These are phyloP conservation scores for Holtermanniella nyarrowii DNA, from an alignment of 768 basidiomycete genomes.

Conservation along the genomic window DNA sequence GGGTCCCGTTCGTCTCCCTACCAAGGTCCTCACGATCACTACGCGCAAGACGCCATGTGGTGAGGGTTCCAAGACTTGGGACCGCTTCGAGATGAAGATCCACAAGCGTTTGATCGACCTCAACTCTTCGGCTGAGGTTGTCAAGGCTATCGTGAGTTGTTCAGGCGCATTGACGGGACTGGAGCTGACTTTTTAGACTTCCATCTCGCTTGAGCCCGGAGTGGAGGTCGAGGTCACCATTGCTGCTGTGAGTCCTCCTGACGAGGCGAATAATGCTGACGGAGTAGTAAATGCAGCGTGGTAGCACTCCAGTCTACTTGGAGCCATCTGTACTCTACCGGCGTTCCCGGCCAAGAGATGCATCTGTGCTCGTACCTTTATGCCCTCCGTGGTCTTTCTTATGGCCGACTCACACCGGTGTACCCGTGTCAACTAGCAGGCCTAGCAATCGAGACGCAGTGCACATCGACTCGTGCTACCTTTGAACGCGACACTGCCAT, in stretches of 20 bases:
- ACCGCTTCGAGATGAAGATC: constrained; percentile 96
- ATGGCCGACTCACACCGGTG: neutral
- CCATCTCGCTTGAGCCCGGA: constrained; percentile 96
- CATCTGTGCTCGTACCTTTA: no score
- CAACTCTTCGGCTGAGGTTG: constrained; percentile 95
- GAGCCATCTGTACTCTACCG: no score
- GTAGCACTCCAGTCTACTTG: neutral
- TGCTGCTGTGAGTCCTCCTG: constrained; percentile 43
- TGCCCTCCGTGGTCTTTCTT: no score
- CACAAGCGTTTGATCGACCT: constrained; percentile 99
- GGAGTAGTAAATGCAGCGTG: neutral
- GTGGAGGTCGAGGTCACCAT: constrained; percentile 99
- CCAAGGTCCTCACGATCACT: constrained; percentile 97
- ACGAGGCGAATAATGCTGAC: neutral
- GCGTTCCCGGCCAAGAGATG: no score
- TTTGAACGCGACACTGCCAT: neutral
- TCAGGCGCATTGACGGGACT: neutral
- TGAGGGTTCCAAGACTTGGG: constrained; percentile 99
- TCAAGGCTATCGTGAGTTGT: constrained; percentile 94
- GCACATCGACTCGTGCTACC: neutral
- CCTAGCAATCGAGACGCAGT: neutral
- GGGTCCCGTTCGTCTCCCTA: constrained; percentile 96
- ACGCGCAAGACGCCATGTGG: constrained; percentile 99
- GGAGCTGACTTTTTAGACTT: constrained; percentile 54
- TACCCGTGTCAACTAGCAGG: neutral